Base-by-base conservation (phyloP, 2,329 filamentous ascomycete species). In the Apiospora aurea region DNA sequence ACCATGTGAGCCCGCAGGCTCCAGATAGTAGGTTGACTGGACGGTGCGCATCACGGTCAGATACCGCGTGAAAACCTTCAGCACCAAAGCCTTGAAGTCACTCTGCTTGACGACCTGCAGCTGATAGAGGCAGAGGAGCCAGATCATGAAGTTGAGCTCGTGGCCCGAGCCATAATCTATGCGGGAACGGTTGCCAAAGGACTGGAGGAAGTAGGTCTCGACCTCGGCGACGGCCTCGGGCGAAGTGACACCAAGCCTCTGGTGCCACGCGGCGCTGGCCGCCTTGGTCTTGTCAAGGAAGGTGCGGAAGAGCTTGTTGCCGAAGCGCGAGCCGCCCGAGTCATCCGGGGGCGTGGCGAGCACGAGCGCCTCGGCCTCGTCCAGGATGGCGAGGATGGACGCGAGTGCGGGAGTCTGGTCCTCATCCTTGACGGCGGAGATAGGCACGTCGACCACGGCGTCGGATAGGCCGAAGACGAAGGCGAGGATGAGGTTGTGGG, bases 111-210 rank as follows among this genome's bases (percentile, higher is more conserved):
- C 80, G 26, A 94, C 82, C 14, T 86, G 85, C 21, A 98, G 87
- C 79, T 96, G 93, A 81, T 96, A 94, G 0, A 99, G 90, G 79
- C 94, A 97, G n/a, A 99, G 89, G 47, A 98, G 88, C 95, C 96
- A 99, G 80, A 97, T 92, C 81, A 96, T 87, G 83, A 99, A 98
- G 85, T 99, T 98, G 74, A 99, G 89, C 84, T 99, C 96, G 82
- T 99, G 96, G 2, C 96, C 96, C 0, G 95, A 98, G 69, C 96
- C 96, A 81, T 99, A 99, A 84, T 99, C 96, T 78, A 99, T 96
- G 53, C 96, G 90, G 69, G 89, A 89, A 64, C 92, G 89, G 80
- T 97, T 97, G 66, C 96, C 96, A 75, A 98, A 95, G 0, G 93
- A 92, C 78, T 97, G 89, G 74, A 89, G 84, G 46, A 99, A 87